Conservation (phyloP, 306 rosid genomes). For the Begonia fuchsioides region DNA sequence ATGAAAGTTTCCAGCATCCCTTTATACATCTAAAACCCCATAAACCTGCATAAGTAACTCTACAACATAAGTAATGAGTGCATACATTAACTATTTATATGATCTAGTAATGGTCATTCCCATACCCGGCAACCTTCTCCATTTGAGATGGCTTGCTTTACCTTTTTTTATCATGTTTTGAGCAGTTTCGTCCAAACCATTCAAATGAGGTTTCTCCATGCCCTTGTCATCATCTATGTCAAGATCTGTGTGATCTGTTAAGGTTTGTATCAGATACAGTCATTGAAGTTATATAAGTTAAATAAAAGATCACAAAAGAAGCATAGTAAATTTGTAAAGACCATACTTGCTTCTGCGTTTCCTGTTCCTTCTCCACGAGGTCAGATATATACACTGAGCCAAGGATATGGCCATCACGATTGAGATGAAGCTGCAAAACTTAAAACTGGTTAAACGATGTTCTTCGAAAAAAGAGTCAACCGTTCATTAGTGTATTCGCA, state of each 20-base stretch:
- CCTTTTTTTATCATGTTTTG: constrained; percentile 60
- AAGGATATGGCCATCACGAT: constrained; percentile 58
- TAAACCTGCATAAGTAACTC: constrained; percentile 48
- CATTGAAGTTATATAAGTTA: too few relatives aligned
- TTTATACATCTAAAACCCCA: constrained; percentile 89
- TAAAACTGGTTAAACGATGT: constrained; percentile 7
- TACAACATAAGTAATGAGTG: too few relatives aligned
- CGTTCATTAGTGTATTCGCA: too few relatives aligned
- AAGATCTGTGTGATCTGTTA: constrained; percentile 19
- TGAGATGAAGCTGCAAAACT: constrained; percentile 72
- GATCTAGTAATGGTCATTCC: too few relatives aligned
- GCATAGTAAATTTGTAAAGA: too few relatives aligned
- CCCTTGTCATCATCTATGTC: constrained; percentile 45
- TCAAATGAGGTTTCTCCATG: constrained; percentile 38
- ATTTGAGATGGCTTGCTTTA: constrained; percentile 48
- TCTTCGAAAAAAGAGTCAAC: too few relatives aligned
- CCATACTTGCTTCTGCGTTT: constrained; percentile 51
- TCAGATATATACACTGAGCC: constrained; percentile 94
- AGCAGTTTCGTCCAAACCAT: constrained; percentile 50
- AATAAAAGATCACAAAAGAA: too few relatives aligned
- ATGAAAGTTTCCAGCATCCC: constrained; percentile 95
- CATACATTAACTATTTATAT: too few relatives aligned
- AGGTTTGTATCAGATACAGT: constrained; percentile 7
- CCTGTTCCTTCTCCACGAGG: constrained; percentile 85
- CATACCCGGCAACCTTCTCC: constrained; percentile 88